phyloP scores from a whole-genome alignment of 305 asterid species.

The Nicotiana rustica region DNA sequence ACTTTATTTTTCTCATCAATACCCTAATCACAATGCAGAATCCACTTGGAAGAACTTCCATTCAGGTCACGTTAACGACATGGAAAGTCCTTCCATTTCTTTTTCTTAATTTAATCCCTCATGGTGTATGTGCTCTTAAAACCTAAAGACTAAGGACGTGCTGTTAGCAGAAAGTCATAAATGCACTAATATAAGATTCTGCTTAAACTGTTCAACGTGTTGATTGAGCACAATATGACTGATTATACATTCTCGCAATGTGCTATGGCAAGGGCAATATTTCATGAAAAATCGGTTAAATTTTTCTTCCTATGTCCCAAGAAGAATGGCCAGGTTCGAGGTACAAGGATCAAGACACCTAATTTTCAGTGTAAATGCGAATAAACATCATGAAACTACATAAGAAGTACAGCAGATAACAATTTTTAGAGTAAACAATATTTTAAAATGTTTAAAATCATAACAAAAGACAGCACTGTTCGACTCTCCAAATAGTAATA shows the following conservation, averaged over 20 bases:
- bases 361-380: neutral
- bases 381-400: neutral
- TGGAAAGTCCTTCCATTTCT: neutral
- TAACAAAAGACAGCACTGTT: neutral
- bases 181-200: conserved; percentile 2
- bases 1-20: neutral
- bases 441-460: neutral
- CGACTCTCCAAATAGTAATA: neutral
- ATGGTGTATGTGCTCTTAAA: neutral
- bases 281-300: neutral
- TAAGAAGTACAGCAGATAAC: neutral
- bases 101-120: neutral
- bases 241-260: neutral
- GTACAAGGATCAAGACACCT: neutral
- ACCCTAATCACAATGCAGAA: conserved; percentile 7
- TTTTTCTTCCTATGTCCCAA: neutral
- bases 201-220: neutral
- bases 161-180: neutral
- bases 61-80: neutral
- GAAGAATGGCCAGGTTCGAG: neutral
- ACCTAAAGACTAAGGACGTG: neutral
- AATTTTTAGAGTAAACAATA: neutral
- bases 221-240: neutral
- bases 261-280: neutral
- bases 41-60: conserved; percentile 22